phyloP scores from a whole-genome alignment of 371 early-diverging fungal species.

The Lichtheimia corymbifera region DNA sequence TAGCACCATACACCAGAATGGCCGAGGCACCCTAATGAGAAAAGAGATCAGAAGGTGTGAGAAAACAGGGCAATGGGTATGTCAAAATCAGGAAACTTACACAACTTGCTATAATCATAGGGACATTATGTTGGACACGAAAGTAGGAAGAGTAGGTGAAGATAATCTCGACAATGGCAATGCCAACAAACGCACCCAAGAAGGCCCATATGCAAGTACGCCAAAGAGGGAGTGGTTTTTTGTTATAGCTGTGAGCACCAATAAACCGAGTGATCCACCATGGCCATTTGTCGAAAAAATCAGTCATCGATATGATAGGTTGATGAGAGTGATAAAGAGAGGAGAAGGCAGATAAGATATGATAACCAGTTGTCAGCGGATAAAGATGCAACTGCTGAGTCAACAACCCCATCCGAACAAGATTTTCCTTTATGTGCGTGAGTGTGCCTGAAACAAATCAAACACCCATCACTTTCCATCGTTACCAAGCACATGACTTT shows the following conservation, averaged over 20 bases:
- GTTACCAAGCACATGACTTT: no score
- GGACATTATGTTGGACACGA: conserved; percentile 22
- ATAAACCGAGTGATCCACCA: conserved; percentile 15
- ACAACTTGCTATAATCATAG: conserved; percentile 49
- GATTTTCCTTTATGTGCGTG: no score
- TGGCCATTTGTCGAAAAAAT: conserved; percentile 10
- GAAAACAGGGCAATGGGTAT: neutral
- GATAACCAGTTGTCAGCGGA: neutral
- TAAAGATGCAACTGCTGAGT: neutral
- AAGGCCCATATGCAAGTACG: conserved; percentile 45
- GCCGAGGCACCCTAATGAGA: conserved; percentile 61
- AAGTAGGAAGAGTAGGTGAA: conserved; percentile 31
- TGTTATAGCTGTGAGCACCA: conserved; percentile 18
- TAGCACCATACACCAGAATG: conserved; percentile 69
- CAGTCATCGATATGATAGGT: conserved; percentile 14
- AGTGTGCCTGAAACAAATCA: no score
- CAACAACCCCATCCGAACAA: neutral
- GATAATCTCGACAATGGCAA: conserved; percentile 34
- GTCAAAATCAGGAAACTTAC: conserved; percentile 29
- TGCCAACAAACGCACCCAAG: conserved; percentile 49
- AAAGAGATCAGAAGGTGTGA: neutral
- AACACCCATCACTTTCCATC: no score
- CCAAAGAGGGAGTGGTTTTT: conserved; percentile 27
- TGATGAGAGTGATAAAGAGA: neutral
- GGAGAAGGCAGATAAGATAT: neutral